Conservation (phyloP, 2,329 filamentous ascomycete species). For the Massarina eburnea region DNA sequence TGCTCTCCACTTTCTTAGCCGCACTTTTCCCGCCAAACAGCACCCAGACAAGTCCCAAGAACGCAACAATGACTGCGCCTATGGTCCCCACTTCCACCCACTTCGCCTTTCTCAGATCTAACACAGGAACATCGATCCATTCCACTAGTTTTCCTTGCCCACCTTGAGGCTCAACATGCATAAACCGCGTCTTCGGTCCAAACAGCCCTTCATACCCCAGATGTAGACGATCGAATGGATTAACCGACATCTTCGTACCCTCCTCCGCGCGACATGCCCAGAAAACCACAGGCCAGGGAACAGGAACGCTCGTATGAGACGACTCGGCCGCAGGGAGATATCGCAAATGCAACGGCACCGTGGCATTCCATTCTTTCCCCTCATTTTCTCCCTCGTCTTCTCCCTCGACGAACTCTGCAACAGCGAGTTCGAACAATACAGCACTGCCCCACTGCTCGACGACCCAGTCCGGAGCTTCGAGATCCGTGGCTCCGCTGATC, state of each 20-base stretch:
- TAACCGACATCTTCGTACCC: slow-evolving; percentile 68
- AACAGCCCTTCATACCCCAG: slow-evolving; percentile 87
- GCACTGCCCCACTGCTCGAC: slow-evolving; percentile 76
- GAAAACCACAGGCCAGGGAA: slow-evolving; percentile 83
- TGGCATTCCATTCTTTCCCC: slow-evolving; percentile 61
- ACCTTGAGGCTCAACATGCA: slow-evolving; percentile 59
- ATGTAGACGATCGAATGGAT: slow-evolving; percentile 82
- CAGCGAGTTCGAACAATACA: slow-evolving; percentile 72
- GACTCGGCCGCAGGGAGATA: slow-evolving; percentile 62
- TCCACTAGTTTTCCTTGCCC: slow-evolving; percentile 25
- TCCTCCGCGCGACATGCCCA: slow-evolving; percentile 79
- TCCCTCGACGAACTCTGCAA: slow-evolving; percentile 42
- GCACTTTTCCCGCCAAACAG: slow-evolving; percentile 27
- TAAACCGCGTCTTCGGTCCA: slow-evolving; percentile 75
- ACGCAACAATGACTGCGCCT: slow-evolving; percentile 46
- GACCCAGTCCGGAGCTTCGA: slow-evolving; percentile 87
- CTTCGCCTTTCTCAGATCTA: slow-evolving; percentile 38
- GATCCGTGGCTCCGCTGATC: slow-evolving; percentile 75
- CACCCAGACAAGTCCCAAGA: slow-evolving; percentile 49
- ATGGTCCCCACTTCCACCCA: slow-evolving; percentile 49
- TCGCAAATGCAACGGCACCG: slow-evolving; percentile 81
- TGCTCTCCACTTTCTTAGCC: slow-evolving; percentile 18
- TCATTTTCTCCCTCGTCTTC: slow-evolving; percentile 6
- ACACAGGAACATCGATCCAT: slow-evolving; percentile 45
- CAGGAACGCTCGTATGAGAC: slow-evolving; percentile 45